Base-by-base conservation (phyloP, 2,329 filamentous ascomycete species). In the Myriosclerotinia scirpicola region DNA sequence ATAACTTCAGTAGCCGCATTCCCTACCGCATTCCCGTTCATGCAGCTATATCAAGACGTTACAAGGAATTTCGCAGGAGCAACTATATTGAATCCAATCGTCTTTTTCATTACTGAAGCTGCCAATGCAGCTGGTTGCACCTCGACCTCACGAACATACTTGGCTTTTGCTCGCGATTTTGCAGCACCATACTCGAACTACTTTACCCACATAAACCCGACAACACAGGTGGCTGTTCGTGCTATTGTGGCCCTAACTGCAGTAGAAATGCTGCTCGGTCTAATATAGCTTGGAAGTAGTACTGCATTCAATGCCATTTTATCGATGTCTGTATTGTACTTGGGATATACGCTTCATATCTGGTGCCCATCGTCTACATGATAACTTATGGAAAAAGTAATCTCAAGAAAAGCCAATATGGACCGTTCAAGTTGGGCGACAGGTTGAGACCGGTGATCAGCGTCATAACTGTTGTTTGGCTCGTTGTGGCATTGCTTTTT, bases 271-370 rank as follows among this genome's bases (percentile, higher is more conserved):
- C 69, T 80, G 17, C 81, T 83, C 54, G 81, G 80, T 1, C 76
- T 82, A 2, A 74, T 83, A 5, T 83, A 82, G 65, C 75, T 82
- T 0, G 81, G 80, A 0, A 81, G 80, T 0, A 77, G 77, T 17
- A 81, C 81, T 14, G 81, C 81, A 0, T 83, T 83, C 59, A 80
- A 78, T 62, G 80, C 81, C 8, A 81, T 82, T 67, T 77, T 81
- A 0, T 78, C 80, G 1, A 79, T 81, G 76, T 74, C 78, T 0
- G 78, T 82, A 52, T 78, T 0, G 78, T 82, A 52, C 77, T 81
- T 4, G 77, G 78, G 2, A 71, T 82, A 61, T 82, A 83, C 67
- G 71, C 77, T 0, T 81, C 81, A 5, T 82, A 80, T 62, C 75
- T 81, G 1, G 61, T 81, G 0, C 79, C 80, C 0, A 79, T 81